phyloP scores from a whole-genome alignment of 306 rosid species.

The Cicer bijugum region DNA sequence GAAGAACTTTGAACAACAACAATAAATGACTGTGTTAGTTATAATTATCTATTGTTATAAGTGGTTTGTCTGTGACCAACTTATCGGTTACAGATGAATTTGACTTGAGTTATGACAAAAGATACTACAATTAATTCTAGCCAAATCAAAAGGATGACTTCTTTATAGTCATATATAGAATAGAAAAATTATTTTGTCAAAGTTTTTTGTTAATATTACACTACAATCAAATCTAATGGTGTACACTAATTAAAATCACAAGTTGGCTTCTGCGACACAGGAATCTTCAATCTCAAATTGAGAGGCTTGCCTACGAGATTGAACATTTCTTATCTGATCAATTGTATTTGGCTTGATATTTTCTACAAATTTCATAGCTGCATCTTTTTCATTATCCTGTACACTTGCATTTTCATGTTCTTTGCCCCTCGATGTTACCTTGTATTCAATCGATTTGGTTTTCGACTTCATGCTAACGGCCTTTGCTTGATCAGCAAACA shows the following conservation, averaged over 20 bases:
- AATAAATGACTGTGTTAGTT: slow-evolving; percentile 1
- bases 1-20: background rate
- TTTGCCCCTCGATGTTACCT: slow-evolving; percentile 32
- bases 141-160: background rate
- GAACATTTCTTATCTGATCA: slow-evolving; percentile 44
- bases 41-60: background rate
- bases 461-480: slow-evolving; percentile 61
- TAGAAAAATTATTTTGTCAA: background rate
- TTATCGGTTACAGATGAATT: slow-evolving; percentile 2
- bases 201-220: background rate
- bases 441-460: slow-evolving; percentile 51
- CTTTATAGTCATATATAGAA: background rate
- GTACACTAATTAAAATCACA: slow-evolving; percentile 34
- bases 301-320: slow-evolving; percentile 38
- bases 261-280: slow-evolving; percentile 51
- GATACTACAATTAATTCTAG: slow-evolving; percentile 12
- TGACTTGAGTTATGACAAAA: background rate
- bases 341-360: slow-evolving; percentile 40
- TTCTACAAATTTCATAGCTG: slow-evolving; percentile 28
- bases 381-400: slow-evolving; percentile 32
- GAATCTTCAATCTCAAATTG: slow-evolving; percentile 53
- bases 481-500: slow-evolving; percentile 84
- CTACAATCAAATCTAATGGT: background rate
- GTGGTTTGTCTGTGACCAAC: background rate
- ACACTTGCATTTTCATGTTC: slow-evolving; percentile 39